Evolutionary conservation across 1,284 basidiomycete genomes (phyloP), one percentile per base, ranked within the genome.

Genomic region (Apiotrichum gracile): DNA sequence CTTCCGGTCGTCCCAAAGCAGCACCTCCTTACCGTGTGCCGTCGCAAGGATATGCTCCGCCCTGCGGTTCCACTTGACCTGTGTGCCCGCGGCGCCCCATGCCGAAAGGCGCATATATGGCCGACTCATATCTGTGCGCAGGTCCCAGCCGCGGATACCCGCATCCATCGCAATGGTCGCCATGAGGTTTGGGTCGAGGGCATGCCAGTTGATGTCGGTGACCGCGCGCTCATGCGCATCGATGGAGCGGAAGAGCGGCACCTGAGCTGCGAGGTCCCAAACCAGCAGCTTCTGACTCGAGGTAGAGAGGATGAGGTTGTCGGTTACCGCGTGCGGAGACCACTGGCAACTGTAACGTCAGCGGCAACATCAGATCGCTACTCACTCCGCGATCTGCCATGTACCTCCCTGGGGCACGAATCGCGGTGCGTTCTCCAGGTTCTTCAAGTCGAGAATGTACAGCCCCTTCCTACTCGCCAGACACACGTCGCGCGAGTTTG

Each of bases 171-270:
- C 69, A 12, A 74, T 76, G 0, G 78, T 79, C 1, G 78, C 78
- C 57, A 75, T 72, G 43, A 76, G 78, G 57, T 92, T 84, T 3
- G 86, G 85, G 64, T 91, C 85, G 16, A 82, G 81, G 0, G 87
- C 87, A 62, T 91, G 88, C 91, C 93, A 97, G 65, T 97, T 96
- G 67, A 96, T 90, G 66, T 97, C 92, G 3, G 92, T 94, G 60
- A 96, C 91, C 5, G 91, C 90, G 46, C 92, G 84, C 57, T 89
- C 88, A 66, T 96, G 92, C 0, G 88, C 86, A 57, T 86, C 85
- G 7, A 96, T 68, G 85, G 84, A 69, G 85, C 81, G 51, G 88
- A 91, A n/a, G 80, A 86, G 27, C 82, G 85, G 48, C 81, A 84
- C n/a, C 81, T 70, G 65, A 1, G 74, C 68, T 1, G 62, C 78